A percentile compares a stretch with the other conserved stretches of the same genome.
phyloP scores from a whole-genome alignment of 2,329 filamentous ascomycete genomes.

The Alternaria sp. region DNA sequence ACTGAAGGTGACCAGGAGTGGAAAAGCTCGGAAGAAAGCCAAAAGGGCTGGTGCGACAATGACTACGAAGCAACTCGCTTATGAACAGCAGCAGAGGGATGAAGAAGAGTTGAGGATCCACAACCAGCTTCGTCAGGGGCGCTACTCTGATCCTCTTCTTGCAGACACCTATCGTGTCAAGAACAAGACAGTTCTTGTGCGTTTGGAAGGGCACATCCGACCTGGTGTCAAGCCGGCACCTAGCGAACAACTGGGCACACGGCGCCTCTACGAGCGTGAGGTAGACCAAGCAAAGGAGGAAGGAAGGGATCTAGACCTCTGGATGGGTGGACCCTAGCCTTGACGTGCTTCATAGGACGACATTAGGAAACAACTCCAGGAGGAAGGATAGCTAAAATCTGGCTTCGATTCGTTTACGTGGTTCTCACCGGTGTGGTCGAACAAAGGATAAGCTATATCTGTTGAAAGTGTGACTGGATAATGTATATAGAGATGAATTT shows the following conservation, averaged over 20 bases:
- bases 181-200: neutral
- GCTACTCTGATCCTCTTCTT: neutral
- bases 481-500: no score
- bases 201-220: neutral
- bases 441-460: neutral
- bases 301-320: neutral
- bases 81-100: neutral
- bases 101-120: neutral
- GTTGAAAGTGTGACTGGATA: no score
- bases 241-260: neutral
- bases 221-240: neutral
- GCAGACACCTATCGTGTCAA: neutral
- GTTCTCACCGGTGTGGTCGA: neutral
- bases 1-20: neutral
- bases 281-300: neutral
- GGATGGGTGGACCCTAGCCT: neutral
- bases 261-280: neutral
- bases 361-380: neutral
- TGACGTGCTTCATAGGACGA: neutral
- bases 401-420: neutral
- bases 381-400: neutral
- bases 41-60: neutral
- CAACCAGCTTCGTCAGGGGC: neutral
- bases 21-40: neutral
- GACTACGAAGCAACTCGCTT: neutral